Evolutionary conservation across 805 yeast genomes (phyloP).

Genomic region (Schwanniomyces sp.): DNA sequence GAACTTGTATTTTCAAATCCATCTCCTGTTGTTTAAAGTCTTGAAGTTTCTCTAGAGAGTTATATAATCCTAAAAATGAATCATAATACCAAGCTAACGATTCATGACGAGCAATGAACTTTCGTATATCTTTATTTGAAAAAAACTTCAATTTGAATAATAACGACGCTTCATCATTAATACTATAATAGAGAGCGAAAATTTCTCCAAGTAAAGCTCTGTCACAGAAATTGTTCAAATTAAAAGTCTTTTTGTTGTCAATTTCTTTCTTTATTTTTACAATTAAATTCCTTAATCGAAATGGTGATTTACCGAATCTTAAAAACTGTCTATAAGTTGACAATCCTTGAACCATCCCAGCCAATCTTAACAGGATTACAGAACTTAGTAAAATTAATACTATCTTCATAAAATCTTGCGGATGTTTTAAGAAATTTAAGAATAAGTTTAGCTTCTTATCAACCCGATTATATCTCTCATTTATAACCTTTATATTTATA

Average conservation of each 20-base stretch:
- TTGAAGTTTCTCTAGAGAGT: conserved; percentile 45
- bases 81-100: conserved; percentile 69
- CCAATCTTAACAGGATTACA: conserved; percentile 38
- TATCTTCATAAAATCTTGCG: conserved; percentile 34
- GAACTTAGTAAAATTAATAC: conserved; percentile 36
- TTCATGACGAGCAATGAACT: conserved; percentile 55
- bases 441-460: conserved; percentile 33
- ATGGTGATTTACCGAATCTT: conserved; percentile 71
- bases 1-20: conserved; percentile 55
- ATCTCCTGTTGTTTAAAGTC: conserved; percentile 48
- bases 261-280: conserved; percentile 23
- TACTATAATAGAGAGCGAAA: conserved; percentile 59
- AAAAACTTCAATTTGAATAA: conserved; percentile 55
- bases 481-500: conserved; percentile 31
- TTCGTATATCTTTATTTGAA: conserved; percentile 32
- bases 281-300: conserved; percentile 44
- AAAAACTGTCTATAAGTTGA: conserved; percentile 64
- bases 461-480: conserved; percentile 28
- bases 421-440: conserved; percentile 34
- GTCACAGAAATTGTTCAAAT: background rate
- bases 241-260: conserved; percentile 2
- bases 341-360: conserved; percentile 47
- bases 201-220: conserved; percentile 50
- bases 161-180: conserved; percentile 62
- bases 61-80: conserved; percentile 56